A percentile compares a stretch with the other conserved stretches of the same genome.
These are phyloP conservation scores for Colletotrichum limetticola DNA, from an alignment of 2,329 filamentous ascomycete genomes.

Conservation along the genomic window DNA sequence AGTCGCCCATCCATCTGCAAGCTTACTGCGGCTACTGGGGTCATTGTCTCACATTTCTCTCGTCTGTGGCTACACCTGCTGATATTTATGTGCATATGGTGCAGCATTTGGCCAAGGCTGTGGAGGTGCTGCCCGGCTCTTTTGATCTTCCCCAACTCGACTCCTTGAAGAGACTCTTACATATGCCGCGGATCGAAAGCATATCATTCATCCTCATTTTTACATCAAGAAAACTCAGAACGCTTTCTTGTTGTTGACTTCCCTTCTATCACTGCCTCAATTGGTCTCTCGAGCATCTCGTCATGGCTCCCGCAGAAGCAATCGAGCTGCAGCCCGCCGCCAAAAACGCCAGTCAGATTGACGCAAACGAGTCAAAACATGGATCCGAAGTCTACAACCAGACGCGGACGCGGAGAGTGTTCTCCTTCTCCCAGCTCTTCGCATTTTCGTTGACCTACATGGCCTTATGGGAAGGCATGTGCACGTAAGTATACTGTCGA, in stretches of 20 bases:
- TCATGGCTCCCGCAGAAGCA: neutral
- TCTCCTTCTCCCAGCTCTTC: constrained; percentile 17
- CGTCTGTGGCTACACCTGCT: neutral
- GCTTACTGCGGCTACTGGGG: neutral
- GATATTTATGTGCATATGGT: neutral
- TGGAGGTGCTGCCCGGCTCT: neutral
- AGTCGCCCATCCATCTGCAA: neutral
- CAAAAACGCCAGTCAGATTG: neutral
- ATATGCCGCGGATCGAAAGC: neutral
- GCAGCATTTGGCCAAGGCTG: neutral
- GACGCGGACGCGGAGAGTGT: constrained; percentile 4
- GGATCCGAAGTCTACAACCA: constrained; percentile 15
- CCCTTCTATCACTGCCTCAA: neutral
- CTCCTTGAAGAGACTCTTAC: neutral
- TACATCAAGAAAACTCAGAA: neutral
- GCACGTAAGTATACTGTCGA: constrained; percentile 4
- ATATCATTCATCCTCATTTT: neutral
- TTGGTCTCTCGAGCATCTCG: neutral
- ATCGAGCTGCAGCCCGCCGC: constrained; percentile 5
- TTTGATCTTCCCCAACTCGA: neutral
- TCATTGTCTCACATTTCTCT: neutral
- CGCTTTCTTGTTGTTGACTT: neutral
- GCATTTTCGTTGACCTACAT: constrained; percentile 15
- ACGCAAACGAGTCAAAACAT: constrained; percentile 5
- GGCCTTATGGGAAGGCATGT: constrained; percentile 18